These are phyloP conservation scores for Rubus idaeus DNA, from an alignment of 306 rosid species.

Conservation along the genomic window DNA sequence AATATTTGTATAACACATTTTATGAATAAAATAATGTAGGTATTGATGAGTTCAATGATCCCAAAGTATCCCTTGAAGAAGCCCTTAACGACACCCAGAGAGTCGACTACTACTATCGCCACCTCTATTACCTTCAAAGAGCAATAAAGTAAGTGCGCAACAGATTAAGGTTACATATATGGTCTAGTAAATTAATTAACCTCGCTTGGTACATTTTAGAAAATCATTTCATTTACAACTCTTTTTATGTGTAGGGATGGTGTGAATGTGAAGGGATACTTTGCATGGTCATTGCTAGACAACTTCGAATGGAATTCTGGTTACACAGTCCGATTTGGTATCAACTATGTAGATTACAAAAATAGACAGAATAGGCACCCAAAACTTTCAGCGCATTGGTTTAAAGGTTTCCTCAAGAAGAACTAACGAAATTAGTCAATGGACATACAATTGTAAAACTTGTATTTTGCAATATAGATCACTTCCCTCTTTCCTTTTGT, in stretches of 20 bases:
- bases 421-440: background rate
- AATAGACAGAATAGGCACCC: constrained; percentile 47
- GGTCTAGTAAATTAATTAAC: background rate
- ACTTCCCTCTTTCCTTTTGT: background rate
- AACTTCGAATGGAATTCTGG: constrained; percentile 60
- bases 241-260: constrained; percentile 40
- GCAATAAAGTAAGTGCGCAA: constrained; percentile 50
- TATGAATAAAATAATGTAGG: constrained; percentile 30
- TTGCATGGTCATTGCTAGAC: constrained; percentile 72
- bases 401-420: constrained; percentile 45
- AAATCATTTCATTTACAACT: background rate
- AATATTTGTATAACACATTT: background rate
- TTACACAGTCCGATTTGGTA: constrained; percentile 57
- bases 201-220: background rate
- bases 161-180: background rate
- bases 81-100: constrained; percentile 34
- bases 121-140: constrained; percentile 39
- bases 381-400: constrained; percentile 66
- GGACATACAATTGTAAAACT: background rate
- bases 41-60: constrained; percentile 52
- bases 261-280: constrained; percentile 64
- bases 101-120: constrained; percentile 41
- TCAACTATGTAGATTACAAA: constrained; percentile 57
- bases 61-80: constrained; percentile 36
- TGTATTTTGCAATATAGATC: background rate